phyloP scores from a whole-genome alignment of 192 early-diverging fungal genomes.

The Podila verticillata region DNA sequence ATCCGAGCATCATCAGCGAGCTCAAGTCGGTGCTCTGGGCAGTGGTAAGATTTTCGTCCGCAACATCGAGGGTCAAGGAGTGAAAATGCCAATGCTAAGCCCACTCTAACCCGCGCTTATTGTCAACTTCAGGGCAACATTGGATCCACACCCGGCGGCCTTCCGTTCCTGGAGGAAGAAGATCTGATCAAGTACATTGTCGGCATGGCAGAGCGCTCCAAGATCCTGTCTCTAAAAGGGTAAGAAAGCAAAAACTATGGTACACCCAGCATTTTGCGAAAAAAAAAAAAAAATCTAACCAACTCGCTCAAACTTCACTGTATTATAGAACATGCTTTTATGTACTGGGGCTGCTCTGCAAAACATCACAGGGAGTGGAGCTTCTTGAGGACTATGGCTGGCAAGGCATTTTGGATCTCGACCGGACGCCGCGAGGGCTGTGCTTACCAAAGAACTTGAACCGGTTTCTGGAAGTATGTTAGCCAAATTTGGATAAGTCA shows the following conservation, averaged over 20 bases:
- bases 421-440: slow-evolving; percentile 62
- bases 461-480: slow-evolving; percentile 67
- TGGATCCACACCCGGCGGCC: slow-evolving; percentile 70
- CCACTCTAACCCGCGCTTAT: background rate
- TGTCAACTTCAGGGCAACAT: slow-evolving; percentile 70
- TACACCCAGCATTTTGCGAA: background rate
- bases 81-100: no score
- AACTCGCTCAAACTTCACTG: background rate
- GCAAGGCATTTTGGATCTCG: slow-evolving; percentile 69
- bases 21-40: slow-evolving; percentile 86
- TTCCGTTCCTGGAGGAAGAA: slow-evolving; percentile 77
- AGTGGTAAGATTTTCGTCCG: slow-evolving; percentile 55
- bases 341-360: slow-evolving; percentile 76
- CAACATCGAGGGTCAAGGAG: no score
- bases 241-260: slow-evolving; percentile 29
- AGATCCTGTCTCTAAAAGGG: slow-evolving; percentile 80
- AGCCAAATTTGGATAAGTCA: background rate
- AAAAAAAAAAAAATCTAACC: background rate
- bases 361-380: slow-evolving; percentile 75
- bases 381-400: slow-evolving; percentile 77
- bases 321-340: slow-evolving; percentile 74
- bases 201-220: slow-evolving; percentile 70
- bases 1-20: slow-evolving; percentile 51
- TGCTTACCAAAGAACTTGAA: slow-evolving; percentile 74
- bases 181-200: slow-evolving; percentile 79